A percentile compares a stretch with the other conserved stretches of the same genome.
phyloP scores from a whole-genome alignment of 768 basidiomycete genomes.

The Suillus lakei region DNA sequence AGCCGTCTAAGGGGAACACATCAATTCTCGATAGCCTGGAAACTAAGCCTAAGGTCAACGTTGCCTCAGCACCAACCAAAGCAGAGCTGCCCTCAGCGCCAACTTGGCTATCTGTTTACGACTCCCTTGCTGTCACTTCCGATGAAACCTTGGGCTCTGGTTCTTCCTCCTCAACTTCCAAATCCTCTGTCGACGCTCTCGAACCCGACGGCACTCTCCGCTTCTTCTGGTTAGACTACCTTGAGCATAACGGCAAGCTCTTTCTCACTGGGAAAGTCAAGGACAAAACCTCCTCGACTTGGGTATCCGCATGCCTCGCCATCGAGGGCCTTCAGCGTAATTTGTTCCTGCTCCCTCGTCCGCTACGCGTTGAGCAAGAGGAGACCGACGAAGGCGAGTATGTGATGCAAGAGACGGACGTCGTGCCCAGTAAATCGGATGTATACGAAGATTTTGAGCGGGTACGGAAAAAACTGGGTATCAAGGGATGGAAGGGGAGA shows the following conservation, averaged over 20 bases:
- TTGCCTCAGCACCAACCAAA: constrained; percentile 33
- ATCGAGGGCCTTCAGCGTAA: constrained; percentile 89
- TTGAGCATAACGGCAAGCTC: constrained; percentile 83
- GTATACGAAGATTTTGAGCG: constrained; percentile 85
- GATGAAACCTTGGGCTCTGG: constrained; percentile 62
- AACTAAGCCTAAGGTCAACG: constrained; percentile 18
- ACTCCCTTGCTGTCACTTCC: constrained; percentile 65
- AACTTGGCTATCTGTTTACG: constrained; percentile 77
- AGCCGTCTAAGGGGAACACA: constrained; percentile 34
- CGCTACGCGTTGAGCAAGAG: constrained; percentile 52
- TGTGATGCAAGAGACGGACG: constrained; percentile 69
- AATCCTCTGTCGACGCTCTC: constrained; percentile 57
- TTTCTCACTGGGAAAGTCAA: constrained; percentile 92
- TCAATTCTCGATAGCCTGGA: constrained; percentile 5
- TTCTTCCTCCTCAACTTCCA: constrained; percentile 41
- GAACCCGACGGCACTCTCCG: constrained; percentile 84
- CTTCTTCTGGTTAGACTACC: constrained; percentile 97
- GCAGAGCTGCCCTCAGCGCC: constrained; percentile 54
- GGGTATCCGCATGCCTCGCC: constrained; percentile 87
- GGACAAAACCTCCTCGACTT: constrained; percentile 66
- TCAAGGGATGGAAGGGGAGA: constrained; percentile 80
- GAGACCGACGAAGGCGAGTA: constrained; percentile 33
- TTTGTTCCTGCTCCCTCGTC: constrained; percentile 85
- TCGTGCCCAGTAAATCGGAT: constrained; percentile 69
- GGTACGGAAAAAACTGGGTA: constrained; percentile 70